A percentile compares a stretch with the other conserved stretches of the same genome.
These are phyloP conservation scores for Escovopsis sp. DNA, from an alignment of 2,329 filamentous ascomycete species.

Conservation along the genomic window DNA sequence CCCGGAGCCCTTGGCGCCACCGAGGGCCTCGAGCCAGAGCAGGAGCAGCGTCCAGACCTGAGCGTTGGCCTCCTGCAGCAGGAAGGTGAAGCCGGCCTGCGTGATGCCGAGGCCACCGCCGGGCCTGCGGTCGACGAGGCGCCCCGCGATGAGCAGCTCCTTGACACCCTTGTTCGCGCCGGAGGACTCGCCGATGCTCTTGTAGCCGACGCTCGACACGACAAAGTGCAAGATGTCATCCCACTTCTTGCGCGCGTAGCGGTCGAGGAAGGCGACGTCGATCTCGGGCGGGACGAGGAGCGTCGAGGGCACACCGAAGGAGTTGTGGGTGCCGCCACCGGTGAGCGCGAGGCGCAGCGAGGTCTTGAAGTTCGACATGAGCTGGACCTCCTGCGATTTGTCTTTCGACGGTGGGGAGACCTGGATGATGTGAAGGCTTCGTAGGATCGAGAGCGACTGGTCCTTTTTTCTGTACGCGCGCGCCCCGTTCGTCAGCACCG, in stretches of 20 bases:
- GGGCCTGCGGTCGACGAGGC: conserved; percentile 53
- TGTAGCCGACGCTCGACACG: conserved; percentile 57
- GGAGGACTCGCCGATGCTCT: conserved; percentile 28
- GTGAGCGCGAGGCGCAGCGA: conserved; percentile 79
- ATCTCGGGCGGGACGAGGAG: conserved; percentile 47
- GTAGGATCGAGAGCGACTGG: conserved; percentile 65
- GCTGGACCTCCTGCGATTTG: conserved; percentile 52
- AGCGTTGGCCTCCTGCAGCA: conserved; percentile 87
- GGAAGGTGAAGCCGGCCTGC: conserved; percentile 82
- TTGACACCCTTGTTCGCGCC: conserved; percentile 65
- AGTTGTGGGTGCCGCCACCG: conserved; percentile 69
- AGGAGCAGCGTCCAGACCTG: conserved; percentile 94
- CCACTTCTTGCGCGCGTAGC: conserved; percentile 79
- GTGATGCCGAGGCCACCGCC: conserved; percentile 68
- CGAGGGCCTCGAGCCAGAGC: conserved; percentile 77
- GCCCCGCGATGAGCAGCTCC: conserved; percentile 63
- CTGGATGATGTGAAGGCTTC: conserved; percentile 68
- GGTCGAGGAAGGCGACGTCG: conserved; percentile 60
- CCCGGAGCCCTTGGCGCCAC: conserved; percentile 37
- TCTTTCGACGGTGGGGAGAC: conserved; percentile 46
- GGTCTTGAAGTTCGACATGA: conserved; percentile 68
- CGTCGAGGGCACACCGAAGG: conserved; percentile 75
- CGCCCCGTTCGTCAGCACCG: too few species aligned
- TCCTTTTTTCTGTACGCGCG: conserved; percentile 51
- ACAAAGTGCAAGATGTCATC: conserved; percentile 94